phyloP scores from a whole-genome alignment of 1,139 yeast species.

The Lodderomyces metapsilosis region DNA sequence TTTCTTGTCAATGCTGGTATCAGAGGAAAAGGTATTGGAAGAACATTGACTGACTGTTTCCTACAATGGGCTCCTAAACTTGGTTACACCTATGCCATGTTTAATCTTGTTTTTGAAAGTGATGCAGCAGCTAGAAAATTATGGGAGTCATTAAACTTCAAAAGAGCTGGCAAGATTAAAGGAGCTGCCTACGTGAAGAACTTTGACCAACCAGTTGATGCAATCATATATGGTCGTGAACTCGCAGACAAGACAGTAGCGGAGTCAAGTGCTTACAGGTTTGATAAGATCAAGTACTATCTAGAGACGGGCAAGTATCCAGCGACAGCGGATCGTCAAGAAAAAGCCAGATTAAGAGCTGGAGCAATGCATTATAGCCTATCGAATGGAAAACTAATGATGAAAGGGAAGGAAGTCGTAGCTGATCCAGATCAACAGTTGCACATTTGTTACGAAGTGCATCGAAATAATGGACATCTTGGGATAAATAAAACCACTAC shows the following conservation, averaged over 20 bases:
- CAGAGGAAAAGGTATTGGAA: constrained; percentile 90
- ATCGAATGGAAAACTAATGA: constrained; percentile 67
- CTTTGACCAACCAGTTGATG: constrained; percentile 78
- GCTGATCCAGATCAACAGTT: constrained; percentile 72
- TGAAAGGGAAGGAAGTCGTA: constrained; percentile 81
- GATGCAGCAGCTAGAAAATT: constrained; percentile 79
- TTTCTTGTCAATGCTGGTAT: constrained; percentile 90
- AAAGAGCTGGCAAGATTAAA: constrained; percentile 72
- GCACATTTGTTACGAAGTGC: constrained; percentile 71
- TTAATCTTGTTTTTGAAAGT: constrained; percentile 85
- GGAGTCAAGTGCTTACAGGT: constrained; percentile 57
- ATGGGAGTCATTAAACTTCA: constrained; percentile 77
- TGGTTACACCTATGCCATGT: constrained; percentile 81
- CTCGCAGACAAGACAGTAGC: constrained; percentile 53
- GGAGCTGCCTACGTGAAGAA: constrained; percentile 88
- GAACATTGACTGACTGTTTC: constrained; percentile 77
- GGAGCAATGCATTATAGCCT: constrained; percentile 77
- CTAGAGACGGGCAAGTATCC: constrained; percentile 87
- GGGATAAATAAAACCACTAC: constrained; percentile 93
- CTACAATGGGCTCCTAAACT: constrained; percentile 88
- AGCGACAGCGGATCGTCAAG: constrained; percentile 74
- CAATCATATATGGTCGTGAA: constrained; percentile 65
- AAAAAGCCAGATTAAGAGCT: constrained; percentile 79
- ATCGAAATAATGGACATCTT: constrained; percentile 60
- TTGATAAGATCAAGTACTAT: constrained; percentile 76